Percentiles rank a stretch among this genome's conserved stretches.
Conservation (phyloP, 2,329 filamentous ascomycete genomes). For the Botryotinia calthae region DNA sequence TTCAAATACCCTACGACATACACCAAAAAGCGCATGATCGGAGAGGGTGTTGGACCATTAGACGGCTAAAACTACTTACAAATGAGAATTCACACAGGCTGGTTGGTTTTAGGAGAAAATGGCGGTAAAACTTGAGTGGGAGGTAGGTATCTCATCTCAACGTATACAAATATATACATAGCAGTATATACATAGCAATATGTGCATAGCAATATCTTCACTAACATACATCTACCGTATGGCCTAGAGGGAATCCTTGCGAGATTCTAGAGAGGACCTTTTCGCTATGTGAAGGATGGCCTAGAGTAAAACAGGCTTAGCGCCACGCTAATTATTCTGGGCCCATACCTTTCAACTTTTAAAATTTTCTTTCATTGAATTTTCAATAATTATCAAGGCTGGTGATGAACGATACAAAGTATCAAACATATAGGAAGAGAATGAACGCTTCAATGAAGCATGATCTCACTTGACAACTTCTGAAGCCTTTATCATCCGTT, state of each 20-base stretch:
- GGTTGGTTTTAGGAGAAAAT: neutral
- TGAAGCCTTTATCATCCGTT: constrained; percentile 48
- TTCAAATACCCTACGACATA: neutral
- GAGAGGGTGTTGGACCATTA: neutral
- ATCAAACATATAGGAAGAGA: constrained; percentile 66
- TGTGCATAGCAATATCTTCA: neutral
- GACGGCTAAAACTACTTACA: neutral
- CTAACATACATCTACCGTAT: neutral
- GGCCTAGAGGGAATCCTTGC: neutral
- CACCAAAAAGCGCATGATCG: neutral
- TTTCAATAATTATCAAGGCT: constrained; percentile 45
- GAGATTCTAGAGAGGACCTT: neutral
- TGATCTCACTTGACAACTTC: constrained; percentile 61
- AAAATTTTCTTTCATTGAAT: constrained; percentile 22
- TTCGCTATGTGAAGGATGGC: neutral
- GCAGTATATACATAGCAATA: neutral
- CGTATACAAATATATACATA: neutral
- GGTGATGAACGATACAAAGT: constrained; percentile 57
- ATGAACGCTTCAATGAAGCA: constrained; percentile 53
- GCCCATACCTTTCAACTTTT: neutral
- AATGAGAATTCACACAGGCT: neutral
- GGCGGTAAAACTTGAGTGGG: neutral
- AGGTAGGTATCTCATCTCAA: neutral
- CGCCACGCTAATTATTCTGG: neutral
- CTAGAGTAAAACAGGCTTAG: neutral